Conservation (phyloP, 2,329 filamentous ascomycete species). For the Venturia asperata region DNA sequence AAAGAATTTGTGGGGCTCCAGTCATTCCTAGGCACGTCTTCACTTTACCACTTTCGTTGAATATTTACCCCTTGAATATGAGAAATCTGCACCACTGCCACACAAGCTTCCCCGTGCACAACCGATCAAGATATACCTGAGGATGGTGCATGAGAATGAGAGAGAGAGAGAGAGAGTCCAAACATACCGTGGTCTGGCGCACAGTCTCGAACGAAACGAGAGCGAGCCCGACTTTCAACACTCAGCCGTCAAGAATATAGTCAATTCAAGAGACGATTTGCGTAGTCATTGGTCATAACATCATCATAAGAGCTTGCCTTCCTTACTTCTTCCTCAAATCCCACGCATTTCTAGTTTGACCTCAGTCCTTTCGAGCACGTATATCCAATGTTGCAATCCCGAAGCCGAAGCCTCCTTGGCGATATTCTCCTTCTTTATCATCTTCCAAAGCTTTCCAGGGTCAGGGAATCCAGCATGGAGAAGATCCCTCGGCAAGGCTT, state of each 20-base stretch:
- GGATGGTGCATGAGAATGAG: background rate
- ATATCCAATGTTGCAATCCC: constrained; percentile 8
- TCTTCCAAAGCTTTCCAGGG: constrained; percentile 11
- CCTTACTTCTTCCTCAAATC: background rate
- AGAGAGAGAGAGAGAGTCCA: background rate
- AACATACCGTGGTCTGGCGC: background rate
- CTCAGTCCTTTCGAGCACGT: constrained; percentile 13
- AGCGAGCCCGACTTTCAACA: background rate
- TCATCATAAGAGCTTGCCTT: background rate
- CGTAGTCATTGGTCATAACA: background rate
- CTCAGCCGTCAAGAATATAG: constrained; percentile 4
- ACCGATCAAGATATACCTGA: background rate
- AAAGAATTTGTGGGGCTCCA: background rate
- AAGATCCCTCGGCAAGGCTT: background rate
- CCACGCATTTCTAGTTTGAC: constrained; percentile 6
- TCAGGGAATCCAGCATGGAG: constrained; percentile 12
- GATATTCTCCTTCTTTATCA: constrained; percentile 10
- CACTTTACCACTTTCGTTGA: background rate
- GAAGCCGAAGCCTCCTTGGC: background rate
- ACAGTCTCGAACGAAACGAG: background rate
- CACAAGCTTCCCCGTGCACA: background rate
- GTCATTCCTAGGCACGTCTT: background rate
- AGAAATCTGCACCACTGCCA: background rate
- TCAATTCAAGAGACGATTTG: background rate
- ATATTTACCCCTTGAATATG: background rate